Conservation (phyloP, 208 protist species). For the Trichomonas vaginalis region DNA sequence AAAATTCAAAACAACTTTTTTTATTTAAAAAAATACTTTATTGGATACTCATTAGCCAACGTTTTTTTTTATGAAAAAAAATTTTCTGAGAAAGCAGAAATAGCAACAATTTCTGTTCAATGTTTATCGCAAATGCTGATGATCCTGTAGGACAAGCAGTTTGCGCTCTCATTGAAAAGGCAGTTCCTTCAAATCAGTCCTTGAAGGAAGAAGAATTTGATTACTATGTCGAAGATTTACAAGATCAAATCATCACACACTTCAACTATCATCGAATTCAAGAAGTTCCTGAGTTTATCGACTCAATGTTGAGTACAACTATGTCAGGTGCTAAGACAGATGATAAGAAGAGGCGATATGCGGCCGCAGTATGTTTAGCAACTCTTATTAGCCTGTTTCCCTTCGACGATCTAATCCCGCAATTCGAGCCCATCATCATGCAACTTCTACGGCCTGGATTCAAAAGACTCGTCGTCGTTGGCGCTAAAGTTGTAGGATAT, state of each 20-base stretch:
- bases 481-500: background rate
- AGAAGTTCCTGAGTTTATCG: background rate
- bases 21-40: no score
- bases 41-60: no score
- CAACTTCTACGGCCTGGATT: background rate
- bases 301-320: background rate
- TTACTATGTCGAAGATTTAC: constrained; percentile 12
- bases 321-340: background rate
- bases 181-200: background rate
- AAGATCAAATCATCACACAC: background rate
- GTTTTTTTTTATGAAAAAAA: no score
- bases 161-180: background rate
- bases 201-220: constrained; percentile 6
- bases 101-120: no score
- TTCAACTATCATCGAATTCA: background rate
- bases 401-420: background rate
- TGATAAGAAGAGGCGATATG: background rate
- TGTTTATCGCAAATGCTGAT: background rate
- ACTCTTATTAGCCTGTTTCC: background rate
- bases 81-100: no score
- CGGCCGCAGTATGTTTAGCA: background rate
- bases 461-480: background rate
- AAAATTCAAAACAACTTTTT: no score
- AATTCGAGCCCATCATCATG: background rate
- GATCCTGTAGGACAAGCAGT: background rate